Evolutionary conservation across 2,329 filamentous ascomycete genomes (phyloP).

Genomic region (Rugonectria rugulosa): DNA sequence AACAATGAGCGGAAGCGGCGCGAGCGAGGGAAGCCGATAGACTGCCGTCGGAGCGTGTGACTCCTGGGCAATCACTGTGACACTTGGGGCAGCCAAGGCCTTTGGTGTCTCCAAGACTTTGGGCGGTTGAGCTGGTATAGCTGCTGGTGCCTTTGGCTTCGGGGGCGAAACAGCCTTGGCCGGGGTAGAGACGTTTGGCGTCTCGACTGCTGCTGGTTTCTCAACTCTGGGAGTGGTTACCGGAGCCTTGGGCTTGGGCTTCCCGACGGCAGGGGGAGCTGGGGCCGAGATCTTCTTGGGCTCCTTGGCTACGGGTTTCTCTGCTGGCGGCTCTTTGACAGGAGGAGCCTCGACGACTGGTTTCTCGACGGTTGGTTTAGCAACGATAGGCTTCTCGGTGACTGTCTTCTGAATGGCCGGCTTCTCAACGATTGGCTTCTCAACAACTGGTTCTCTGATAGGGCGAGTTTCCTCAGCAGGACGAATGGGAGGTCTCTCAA

Average conservation of each 20-base stretch:
- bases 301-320: too few relatives aligned
- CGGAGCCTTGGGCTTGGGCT: not conserved
- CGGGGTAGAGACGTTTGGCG: not conserved
- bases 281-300: too few relatives aligned
- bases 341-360: conserved; percentile 10
- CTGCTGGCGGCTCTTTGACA: not conserved
- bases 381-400: not conserved
- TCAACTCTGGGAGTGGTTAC: too few relatives aligned
- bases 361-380: conserved; percentile 5
- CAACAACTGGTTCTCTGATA: not conserved
- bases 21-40: not conserved
- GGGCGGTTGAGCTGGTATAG: not conserved
- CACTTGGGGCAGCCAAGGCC: not conserved
- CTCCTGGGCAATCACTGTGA: not conserved
- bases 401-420: not conserved
- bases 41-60: not conserved
- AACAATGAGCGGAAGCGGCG: not conserved
- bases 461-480: conserved; percentile 8
- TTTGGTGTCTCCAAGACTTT: not conserved
- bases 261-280: too few relatives aligned
- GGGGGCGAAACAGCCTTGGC: not conserved
- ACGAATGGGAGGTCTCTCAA: not conserved
- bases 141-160: not conserved
- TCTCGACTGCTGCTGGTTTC: not conserved
- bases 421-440: not conserved